A percentile compares a stretch with the other conserved stretches of the same genome.
Conservation (phyloP, 192 early-diverging fungal genomes). For the Coemansia sp. region DNA sequence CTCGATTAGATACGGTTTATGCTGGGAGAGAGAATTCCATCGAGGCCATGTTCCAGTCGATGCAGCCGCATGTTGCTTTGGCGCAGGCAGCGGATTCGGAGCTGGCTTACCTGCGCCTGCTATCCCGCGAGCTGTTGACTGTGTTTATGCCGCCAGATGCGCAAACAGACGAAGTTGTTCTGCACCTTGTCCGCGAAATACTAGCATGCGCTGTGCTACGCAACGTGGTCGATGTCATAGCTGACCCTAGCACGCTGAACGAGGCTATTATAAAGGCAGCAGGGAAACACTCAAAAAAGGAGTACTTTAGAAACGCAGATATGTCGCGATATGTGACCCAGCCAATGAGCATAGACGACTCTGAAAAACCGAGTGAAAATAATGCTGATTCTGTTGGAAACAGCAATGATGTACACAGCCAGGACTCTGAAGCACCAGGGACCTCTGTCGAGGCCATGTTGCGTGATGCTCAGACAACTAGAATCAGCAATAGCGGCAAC, state of each 20-base stretch:
- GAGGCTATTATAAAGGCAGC: constrained; percentile 44
- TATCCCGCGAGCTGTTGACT: constrained; percentile 36
- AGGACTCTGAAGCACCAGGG: constrained; percentile 10
- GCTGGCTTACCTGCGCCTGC: constrained; percentile 43
- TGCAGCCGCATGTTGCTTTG: constrained; percentile 55
- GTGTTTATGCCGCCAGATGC: constrained; percentile 52
- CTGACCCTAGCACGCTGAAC: constrained; percentile 49
- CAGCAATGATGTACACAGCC: neutral
- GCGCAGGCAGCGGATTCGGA: constrained; percentile 49
- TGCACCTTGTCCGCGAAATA: constrained; percentile 49
- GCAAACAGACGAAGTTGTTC: constrained; percentile 42
- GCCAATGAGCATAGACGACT: constrained; percentile 38
- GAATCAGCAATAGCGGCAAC: constrained; percentile 10
- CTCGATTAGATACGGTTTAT: constrained; percentile 46
- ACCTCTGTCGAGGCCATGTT: constrained; percentile 50
- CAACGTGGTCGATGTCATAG: constrained; percentile 44
- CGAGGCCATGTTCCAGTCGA: constrained; percentile 49
- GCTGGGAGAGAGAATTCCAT: constrained; percentile 44
- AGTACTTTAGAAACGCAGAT: constrained; percentile 47
- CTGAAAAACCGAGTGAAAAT: neutral
- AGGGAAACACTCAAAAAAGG: constrained; percentile 43
- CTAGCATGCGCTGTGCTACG: constrained; percentile 54
- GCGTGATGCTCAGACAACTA: constrained; percentile 45
- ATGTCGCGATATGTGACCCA: constrained; percentile 47
- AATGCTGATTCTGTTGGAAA: neutral